Percentiles rank a stretch among this genome's conserved stretches.
phyloP scores from a whole-genome alignment of 441 rosid genomes.

The Adansonia madagascariensis region DNA sequence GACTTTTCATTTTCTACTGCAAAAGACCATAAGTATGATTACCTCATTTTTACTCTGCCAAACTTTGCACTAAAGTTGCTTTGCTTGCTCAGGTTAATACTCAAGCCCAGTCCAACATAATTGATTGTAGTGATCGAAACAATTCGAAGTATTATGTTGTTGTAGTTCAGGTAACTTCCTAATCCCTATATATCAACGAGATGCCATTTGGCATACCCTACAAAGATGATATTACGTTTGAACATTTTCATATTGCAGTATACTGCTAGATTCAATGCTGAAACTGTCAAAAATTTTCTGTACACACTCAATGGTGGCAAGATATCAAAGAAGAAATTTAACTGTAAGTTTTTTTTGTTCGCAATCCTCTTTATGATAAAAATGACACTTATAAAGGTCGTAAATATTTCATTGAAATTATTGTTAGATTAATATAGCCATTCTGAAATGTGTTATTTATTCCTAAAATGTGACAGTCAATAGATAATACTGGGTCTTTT shows the following conservation, averaged over 20 bases:
- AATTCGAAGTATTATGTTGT: conserved; percentile 81
- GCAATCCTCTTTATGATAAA: conserved; percentile 9
- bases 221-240: conserved; percentile 17
- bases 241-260: conserved; percentile 50
- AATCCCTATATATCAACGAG: background rate
- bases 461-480: background rate
- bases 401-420: background rate
- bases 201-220: conserved; percentile 4
- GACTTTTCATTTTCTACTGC: conserved; percentile 4
- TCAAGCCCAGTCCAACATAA: conserved; percentile 62
- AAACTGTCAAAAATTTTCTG: conserved; percentile 68
- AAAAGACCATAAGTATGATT: conserved; percentile 7
- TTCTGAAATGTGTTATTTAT: background rate
- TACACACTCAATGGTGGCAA: conserved; percentile 65
- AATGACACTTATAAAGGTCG: background rate
- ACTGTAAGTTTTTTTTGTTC: conserved; percentile 54
- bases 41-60: conserved; percentile 10
- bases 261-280: conserved; percentile 79
- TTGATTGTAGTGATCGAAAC: conserved; percentile 73
- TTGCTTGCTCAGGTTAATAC: conserved; percentile 64
- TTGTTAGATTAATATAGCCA: background rate
- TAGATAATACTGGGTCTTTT: conserved; percentile 1
- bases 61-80: conserved; percentile 23
- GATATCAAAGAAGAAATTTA: conserved; percentile 79
- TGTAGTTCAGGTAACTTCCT: conserved; percentile 73